A percentile compares a stretch with the other conserved stretches of the same genome.
These are phyloP conservation scores for Ramalina peruviana DNA, from an alignment of 495 filamentous ascomycete species.

Conservation along the genomic window DNA sequence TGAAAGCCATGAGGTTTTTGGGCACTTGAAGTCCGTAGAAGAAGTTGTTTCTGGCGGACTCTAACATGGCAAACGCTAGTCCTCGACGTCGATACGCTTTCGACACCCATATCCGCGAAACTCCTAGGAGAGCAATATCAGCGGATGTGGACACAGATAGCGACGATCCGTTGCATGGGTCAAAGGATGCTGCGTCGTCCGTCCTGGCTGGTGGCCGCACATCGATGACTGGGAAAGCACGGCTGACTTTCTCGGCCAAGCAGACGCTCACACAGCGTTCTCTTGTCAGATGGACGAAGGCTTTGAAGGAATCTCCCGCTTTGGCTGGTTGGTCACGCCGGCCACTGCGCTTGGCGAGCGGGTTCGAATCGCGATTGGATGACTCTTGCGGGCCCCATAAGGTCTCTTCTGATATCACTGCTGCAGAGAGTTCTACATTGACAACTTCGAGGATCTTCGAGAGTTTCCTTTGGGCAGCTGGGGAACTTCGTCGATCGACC, in stretches of 20 bases:
- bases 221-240: slow-evolving; percentile 36
- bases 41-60: slow-evolving; percentile 47
- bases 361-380: slow-evolving; percentile 21
- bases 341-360: slow-evolving; percentile 15
- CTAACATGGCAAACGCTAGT: slow-evolving; percentile 46
- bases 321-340: slow-evolving; percentile 5
- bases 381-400: slow-evolving; percentile 44
- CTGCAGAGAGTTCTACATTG: slow-evolving; percentile 50
- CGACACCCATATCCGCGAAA: slow-evolving; percentile 64
- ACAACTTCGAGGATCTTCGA: slow-evolving; percentile 53
- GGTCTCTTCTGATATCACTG: slow-evolving; percentile 40
- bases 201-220: slow-evolving; percentile 13
- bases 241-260: slow-evolving; percentile 50
- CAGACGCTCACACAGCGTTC: slow-evolving; percentile 53
- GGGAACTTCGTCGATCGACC: slow-evolving; percentile 39
- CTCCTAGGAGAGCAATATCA: slow-evolving; percentile 44
- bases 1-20: slow-evolving; percentile 53
- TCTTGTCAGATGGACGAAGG: slow-evolving; percentile 49
- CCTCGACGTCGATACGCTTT: slow-evolving; percentile 43
- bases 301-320: slow-evolving; percentile 41
- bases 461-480: slow-evolving; percentile 40
- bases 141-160: slow-evolving; percentile 26
- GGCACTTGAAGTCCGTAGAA: slow-evolving; percentile 52
- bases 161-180: slow-evolving; percentile 24
- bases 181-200: slow-evolving; percentile 6